Conservation (phyloP, 257 asterid species). For the Solanum peruvianum region DNA sequence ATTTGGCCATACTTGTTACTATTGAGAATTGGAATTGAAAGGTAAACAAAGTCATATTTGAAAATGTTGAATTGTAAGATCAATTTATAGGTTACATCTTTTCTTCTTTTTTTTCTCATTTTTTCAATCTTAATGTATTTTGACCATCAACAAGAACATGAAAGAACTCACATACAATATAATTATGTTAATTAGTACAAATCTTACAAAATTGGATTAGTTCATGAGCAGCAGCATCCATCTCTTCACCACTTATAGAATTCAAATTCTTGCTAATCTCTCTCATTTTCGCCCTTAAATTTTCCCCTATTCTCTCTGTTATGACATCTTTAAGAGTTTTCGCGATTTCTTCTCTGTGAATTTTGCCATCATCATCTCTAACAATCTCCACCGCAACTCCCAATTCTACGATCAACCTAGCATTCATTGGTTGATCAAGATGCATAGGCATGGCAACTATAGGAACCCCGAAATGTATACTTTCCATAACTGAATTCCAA, state of each 20-base stretch:
- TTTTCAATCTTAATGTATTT: background rate
- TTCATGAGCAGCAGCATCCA: background rate
- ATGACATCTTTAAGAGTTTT: background rate
- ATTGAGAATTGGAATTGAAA: too few relatives aligned
- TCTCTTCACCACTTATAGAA: background rate
- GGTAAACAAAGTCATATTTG: too few relatives aligned
- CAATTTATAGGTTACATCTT: too few relatives aligned
- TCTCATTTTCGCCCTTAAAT: background rate
- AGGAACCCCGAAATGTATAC: background rate
- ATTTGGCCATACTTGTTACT: too few relatives aligned
- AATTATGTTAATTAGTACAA: background rate
- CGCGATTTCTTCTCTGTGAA: background rate
- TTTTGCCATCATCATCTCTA: background rate
- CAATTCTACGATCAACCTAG: background rate
- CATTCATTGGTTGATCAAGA: background rate
- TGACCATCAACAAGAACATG: background rate
- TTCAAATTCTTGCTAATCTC: background rate
- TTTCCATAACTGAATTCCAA: background rate
- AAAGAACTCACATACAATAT: background rate
- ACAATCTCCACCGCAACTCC: background rate
- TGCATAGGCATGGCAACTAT: background rate
- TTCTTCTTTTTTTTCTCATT: too few relatives aligned
- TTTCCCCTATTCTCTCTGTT: background rate
- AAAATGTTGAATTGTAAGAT: too few relatives aligned
- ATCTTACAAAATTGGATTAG: constrained; percentile 5